Conservation (phyloP, 345 rosid species). For the Aquilaria sinensis region DNA sequence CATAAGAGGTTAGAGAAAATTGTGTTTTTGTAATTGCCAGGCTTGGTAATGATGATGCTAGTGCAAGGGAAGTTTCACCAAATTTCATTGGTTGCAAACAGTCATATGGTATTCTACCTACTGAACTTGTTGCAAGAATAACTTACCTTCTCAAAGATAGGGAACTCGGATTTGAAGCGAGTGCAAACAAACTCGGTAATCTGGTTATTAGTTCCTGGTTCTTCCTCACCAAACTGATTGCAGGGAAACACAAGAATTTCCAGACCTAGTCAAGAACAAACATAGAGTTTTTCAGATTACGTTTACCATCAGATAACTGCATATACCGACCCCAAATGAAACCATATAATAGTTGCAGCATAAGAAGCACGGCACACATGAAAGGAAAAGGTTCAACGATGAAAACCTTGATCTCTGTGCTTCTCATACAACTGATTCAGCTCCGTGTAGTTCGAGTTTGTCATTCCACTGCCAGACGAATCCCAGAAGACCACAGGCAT, state of each 20-base stretch:
- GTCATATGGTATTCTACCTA: neutral
- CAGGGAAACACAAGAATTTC: conserved; percentile 90
- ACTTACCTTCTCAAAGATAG: conserved; percentile 69
- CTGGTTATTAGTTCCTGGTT: conserved; percentile 68
- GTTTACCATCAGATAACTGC: no score
- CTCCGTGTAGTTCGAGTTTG: conserved; percentile 79
- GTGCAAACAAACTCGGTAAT: conserved; percentile 67
- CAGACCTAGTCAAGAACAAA: conserved; percentile 40
- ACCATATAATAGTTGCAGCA: neutral
- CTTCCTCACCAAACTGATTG: conserved; percentile 88
- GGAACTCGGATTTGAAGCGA: conserved; percentile 76
- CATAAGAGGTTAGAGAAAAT: neutral
- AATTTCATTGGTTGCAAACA: no score
- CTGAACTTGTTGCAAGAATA: neutral
- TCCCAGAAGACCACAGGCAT: neutral
- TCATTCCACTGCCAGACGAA: conserved; percentile 62
- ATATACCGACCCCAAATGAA: no score
- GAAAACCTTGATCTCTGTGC: conserved; percentile 73
- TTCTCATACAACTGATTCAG: conserved; percentile 64
- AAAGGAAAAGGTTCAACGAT: conserved; percentile 1
- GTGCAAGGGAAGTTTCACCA: no score
- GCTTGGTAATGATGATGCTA: no score
- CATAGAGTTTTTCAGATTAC: neutral
- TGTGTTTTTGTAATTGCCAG: neutral
- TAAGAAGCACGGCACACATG: neutral